Evolutionary conservation across 2,329 filamentous ascomycete genomes (phyloP), one percentile per base, ranked within the genome.

Genomic region (Diaporthe eres): DNA sequence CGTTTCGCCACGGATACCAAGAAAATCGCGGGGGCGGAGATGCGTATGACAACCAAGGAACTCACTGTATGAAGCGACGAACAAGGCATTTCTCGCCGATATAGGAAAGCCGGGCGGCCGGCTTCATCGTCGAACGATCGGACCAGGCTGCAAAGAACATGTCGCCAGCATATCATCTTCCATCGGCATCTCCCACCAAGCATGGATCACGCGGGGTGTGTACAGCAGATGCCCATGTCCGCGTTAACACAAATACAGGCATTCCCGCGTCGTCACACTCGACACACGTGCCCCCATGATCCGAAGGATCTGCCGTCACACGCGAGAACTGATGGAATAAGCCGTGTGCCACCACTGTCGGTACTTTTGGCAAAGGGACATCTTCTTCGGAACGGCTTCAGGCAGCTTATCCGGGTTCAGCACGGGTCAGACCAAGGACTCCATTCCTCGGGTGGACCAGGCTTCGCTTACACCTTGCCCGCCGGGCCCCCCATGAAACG

Each of bases 261-360:
- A 73, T 55, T 55, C 15, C 15, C 65, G 49, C 65, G n/a, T 70
- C 65, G 65, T 70, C 65, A 70, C 47, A 70, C 65, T 55, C n/a
- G 47, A 70, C 65, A 68, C 65, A 70, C 49, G 65, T 70, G 49
- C 49, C 31, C 63, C 49, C 49, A 55, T 70, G 49, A 42, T 55
- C 65, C 65, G n/a, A 70, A 55, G 65, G 49, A 70, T 42, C 65
- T 70, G 49, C 49, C 15, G 65, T 55, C 47, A 42, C n/a, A 70
- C 65, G 65, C 49, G 47, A 70, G 65, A 55, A 70, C 6, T 42
- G 65, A 55, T 70, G 65, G 65, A 55, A 53, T 42, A 28, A 42
- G 65, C 65, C 65, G 49, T 55, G 34, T 49, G 49, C 49, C 65
- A 22, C 49, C 9, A 42, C 61, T 17, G 28, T n/a, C 34, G 34